Conservation (phyloP, 2,329 filamentous ascomycete species). For the Exophiala spinifera region DNA sequence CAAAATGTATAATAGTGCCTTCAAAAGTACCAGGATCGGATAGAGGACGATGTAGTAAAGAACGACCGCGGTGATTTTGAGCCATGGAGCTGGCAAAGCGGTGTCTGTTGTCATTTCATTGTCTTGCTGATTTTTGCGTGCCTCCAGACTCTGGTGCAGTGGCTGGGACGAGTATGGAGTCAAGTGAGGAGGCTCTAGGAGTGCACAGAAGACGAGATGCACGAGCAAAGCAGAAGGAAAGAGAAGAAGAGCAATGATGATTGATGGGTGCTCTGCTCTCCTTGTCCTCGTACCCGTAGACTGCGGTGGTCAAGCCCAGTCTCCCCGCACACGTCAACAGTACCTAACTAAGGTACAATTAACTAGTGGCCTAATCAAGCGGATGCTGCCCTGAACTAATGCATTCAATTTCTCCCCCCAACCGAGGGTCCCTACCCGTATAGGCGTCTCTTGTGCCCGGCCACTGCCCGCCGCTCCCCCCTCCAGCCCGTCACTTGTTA, state of each 20-base stretch:
- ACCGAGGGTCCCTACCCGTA: neutral
- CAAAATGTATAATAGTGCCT: conserved; percentile 39
- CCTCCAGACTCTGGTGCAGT: too few relatives aligned
- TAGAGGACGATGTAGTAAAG: conserved; percentile 36
- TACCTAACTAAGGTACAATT: too few relatives aligned
- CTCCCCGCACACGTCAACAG: neutral
- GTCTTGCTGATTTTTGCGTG: conserved; percentile 5
- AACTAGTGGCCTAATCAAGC: neutral
- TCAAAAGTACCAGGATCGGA: conserved; percentile 38
- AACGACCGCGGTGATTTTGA: conserved; percentile 29
- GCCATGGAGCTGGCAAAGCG: conserved; percentile 21
- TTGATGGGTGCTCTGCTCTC: too few relatives aligned
- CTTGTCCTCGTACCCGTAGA: too few relatives aligned
- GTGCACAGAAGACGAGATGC: too few relatives aligned
- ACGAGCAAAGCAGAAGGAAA: too few relatives aligned
- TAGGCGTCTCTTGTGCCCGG: neutral
- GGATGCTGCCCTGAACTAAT: neutral
- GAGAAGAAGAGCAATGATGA: too few relatives aligned
- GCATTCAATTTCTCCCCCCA: neutral
- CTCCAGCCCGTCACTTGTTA: neutral
- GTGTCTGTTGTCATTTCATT: conserved; percentile 5
- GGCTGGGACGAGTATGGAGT: too few relatives aligned
- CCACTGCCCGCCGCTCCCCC: neutral
- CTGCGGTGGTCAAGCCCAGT: neutral
- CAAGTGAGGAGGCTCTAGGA: too few relatives aligned